Percentiles rank a stretch among this genome's conserved stretches.
phyloP scores from a whole-genome alignment of 768 basidiomycete genomes.

The Scleroderma citrinum region DNA sequence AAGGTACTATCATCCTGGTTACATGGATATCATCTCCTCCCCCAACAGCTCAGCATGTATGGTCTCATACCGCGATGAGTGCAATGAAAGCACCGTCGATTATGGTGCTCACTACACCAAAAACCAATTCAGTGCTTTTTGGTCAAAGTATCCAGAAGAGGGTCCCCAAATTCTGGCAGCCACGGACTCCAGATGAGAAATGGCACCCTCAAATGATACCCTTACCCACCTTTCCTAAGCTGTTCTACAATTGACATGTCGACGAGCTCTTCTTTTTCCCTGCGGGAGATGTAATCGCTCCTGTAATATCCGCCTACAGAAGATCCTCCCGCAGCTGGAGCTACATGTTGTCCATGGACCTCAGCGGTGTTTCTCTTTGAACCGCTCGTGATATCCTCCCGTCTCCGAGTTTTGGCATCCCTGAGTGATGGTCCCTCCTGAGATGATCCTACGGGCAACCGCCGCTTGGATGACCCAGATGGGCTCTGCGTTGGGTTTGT shows the following conservation, averaged over 20 bases:
- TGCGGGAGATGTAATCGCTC: slow-evolving; percentile 36
- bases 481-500: slow-evolving; percentile 18
- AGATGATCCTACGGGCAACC: slow-evolving; percentile 43
- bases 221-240: slow-evolving; percentile 45
- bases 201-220: not conserved
- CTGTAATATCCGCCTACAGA: slow-evolving; percentile 17
- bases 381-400: slow-evolving; percentile 33
- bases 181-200: not conserved
- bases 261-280: slow-evolving; percentile 53
- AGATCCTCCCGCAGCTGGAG: slow-evolving; percentile 9
- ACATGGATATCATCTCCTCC: too few species aligned
- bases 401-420: slow-evolving; percentile 46
- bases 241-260: slow-evolving; percentile 45
- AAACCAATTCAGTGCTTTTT: not conserved
- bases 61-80: not conserved
- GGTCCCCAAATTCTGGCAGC: slow-evolving; percentile 27
- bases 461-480: slow-evolving; percentile 40
- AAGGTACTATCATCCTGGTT: too few species aligned
- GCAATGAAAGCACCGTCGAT: not conserved
- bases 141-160: slow-evolving; percentile 37
- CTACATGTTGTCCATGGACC: slow-evolving; percentile 12
- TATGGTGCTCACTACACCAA: not conserved
- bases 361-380: slow-evolving; percentile 21
- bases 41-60: too few species aligned
- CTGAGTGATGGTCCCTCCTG: slow-evolving; percentile 39